phyloP scores from a whole-genome alignment of 2,329 filamentous ascomycete genomes.

The Pseudohalonectria lignicola region DNA sequence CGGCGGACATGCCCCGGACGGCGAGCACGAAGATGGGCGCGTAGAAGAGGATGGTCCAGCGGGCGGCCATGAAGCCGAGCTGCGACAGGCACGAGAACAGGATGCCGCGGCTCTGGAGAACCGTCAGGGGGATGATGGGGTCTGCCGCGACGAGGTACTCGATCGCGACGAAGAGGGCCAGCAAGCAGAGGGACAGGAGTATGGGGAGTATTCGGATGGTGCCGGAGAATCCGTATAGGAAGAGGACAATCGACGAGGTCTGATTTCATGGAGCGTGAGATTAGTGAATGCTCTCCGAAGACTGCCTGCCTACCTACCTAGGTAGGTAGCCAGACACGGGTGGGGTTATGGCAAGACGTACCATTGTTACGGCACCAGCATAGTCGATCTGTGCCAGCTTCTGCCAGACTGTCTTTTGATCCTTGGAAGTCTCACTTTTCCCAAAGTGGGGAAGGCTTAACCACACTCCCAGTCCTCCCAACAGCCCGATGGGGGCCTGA shows the following conservation, averaged over 20 bases:
- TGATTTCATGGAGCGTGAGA: slow-evolving; percentile 18
- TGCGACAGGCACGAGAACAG: slow-evolving; percentile 65
- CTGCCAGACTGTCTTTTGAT: slow-evolving; percentile 22
- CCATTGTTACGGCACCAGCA: slow-evolving; percentile 55
- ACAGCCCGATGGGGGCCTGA: slow-evolving; percentile 54
- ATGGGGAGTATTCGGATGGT: slow-evolving; percentile 50
- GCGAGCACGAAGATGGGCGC: slow-evolving; percentile 70
- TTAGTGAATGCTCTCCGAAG: too few species aligned
- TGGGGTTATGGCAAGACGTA: too few species aligned
- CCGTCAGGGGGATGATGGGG: slow-evolving; percentile 62
- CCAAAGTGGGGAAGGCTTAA: slow-evolving; percentile 48
- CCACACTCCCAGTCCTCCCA: slow-evolving; percentile 51
- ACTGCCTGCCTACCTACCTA: too few species aligned
- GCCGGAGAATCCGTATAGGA: slow-evolving; percentile 54
- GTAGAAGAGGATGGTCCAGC: slow-evolving; percentile 75
- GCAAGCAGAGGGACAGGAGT: slow-evolving; percentile 38
- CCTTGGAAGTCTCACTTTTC: slow-evolving; percentile 17
- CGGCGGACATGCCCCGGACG: slow-evolving; percentile 58
- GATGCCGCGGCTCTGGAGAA: slow-evolving; percentile 60
- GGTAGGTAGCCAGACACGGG: not conserved
- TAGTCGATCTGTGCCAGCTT: slow-evolving; percentile 65
- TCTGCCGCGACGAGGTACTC: slow-evolving; percentile 54
- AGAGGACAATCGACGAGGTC: slow-evolving; percentile 55
- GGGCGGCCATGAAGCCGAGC: slow-evolving; percentile 67
- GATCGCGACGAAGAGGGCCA: slow-evolving; percentile 45